Evolutionary conservation across 345 rosid species (phyloP).

Genomic region (Durio zibethinus): DNA sequence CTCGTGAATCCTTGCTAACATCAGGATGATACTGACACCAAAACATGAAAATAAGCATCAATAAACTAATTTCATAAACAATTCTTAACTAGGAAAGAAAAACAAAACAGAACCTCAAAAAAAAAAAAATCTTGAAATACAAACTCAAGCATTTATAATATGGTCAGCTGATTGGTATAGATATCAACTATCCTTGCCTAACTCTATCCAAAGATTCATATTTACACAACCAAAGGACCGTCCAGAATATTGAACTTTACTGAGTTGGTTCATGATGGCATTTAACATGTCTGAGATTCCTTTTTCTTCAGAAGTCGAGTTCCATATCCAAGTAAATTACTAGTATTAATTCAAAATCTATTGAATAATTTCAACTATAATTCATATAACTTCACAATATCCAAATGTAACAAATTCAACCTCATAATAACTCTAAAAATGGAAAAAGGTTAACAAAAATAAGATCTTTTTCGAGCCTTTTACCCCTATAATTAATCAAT

Average conservation of each 20-base stretch:
- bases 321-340: too few relatives aligned
- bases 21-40: constrained; percentile 73
- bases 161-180: not conserved
- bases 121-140: not conserved
- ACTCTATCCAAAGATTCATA: not conserved
- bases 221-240: not conserved
- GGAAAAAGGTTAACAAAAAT: not conserved
- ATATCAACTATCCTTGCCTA: not conserved
- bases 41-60: constrained; percentile 9
- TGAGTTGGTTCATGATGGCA: too few relatives aligned
- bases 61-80: not conserved
- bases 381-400: not conserved
- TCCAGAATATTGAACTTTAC: too few relatives aligned
- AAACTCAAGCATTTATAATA: not conserved
- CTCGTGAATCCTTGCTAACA: constrained; percentile 63
- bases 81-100: too few relatives aligned
- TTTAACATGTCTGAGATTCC: too few relatives aligned
- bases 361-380: not conserved
- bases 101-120: too few relatives aligned
- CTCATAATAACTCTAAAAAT: not conserved
- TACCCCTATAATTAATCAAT: not conserved
- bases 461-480: not conserved
- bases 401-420: not conserved
- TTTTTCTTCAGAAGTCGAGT: not conserved
- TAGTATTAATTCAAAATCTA: not conserved